These are phyloP conservation scores for Annulohypoxylon maeteangense DNA, from an alignment of 495 filamentous ascomycete species.

Conservation along the genomic window DNA sequence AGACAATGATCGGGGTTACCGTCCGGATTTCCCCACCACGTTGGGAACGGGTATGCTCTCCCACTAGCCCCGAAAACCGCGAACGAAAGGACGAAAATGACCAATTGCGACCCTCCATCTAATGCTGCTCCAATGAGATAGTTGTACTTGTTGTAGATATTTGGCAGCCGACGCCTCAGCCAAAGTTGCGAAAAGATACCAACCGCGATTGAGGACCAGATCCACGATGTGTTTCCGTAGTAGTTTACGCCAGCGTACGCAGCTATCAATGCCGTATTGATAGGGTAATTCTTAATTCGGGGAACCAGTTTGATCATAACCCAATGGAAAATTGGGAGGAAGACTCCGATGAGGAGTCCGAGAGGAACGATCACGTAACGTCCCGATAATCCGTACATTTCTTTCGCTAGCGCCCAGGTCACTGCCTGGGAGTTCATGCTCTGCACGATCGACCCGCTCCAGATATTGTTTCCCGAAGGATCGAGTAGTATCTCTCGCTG, in stretches of 20 bases:
- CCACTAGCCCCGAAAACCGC: conserved; percentile 65
- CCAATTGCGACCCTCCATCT: conserved; percentile 63
- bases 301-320: conserved; percentile 51
- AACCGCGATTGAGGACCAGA: conserved; percentile 46
- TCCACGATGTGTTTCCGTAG: conserved; percentile 56
- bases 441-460: conserved; percentile 52
- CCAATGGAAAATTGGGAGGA: conserved; percentile 54
- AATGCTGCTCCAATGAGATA: conserved; percentile 66
- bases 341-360: conserved; percentile 58
- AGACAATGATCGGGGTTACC: conserved; percentile 35
- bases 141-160: conserved; percentile 66
- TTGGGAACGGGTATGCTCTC: conserved; percentile 49
- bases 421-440: conserved; percentile 54
- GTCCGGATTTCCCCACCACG: conserved; percentile 63
- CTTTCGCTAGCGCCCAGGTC: conserved; percentile 56
- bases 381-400: conserved; percentile 49
- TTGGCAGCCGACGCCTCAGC: conserved; percentile 60
- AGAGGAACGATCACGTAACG: conserved; percentile 59
- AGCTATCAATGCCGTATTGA: conserved; percentile 57
- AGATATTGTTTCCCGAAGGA: conserved; percentile 51
- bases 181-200: conserved; percentile 65
- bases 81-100: conserved; percentile 68
- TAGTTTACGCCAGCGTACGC: conserved; percentile 59
- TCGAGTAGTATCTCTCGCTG: conserved; percentile 47
- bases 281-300: conserved; percentile 44